Conservation (phyloP, 441 rosid genomes). For the Flueggea neowawraea region DNA sequence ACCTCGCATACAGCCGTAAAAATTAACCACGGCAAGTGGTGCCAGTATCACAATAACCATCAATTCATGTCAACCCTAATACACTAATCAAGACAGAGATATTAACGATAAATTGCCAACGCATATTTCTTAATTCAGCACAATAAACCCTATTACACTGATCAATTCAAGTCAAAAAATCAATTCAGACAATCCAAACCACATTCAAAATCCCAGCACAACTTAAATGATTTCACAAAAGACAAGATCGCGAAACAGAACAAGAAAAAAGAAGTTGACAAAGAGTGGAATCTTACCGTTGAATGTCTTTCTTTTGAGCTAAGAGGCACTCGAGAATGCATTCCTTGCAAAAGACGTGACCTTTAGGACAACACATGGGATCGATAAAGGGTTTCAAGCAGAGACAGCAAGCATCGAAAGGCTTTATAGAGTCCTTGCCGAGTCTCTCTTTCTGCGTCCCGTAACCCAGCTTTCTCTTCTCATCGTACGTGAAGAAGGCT, state of each 20-base stretch:
- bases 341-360: conserved; percentile 81
- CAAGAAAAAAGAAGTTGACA: too few species aligned
- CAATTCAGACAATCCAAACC: neutral
- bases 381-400: conserved; percentile 82
- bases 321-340: conserved; percentile 83
- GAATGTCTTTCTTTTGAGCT: conserved; percentile 84
- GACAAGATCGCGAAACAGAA: neutral
- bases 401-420: conserved; percentile 84
- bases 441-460: conserved; percentile 92
- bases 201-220: neutral
- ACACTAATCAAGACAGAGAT: too few species aligned
- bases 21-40: too few species aligned
- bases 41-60: too few species aligned
- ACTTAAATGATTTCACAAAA: neutral
- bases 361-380: conserved; percentile 85
- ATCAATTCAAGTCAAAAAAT: too few species aligned
- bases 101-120: too few species aligned
- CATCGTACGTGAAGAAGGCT: conserved; percentile 91
- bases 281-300: conserved; percentile 35
- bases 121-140: too few species aligned
- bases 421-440: conserved; percentile 85
- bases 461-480: conserved; percentile 84
- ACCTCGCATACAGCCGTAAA: too few species aligned
- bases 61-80: too few species aligned
- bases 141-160: too few species aligned